A percentile compares a stretch with the other conserved stretches of the same genome.
These are phyloP conservation scores for Emergomyces orientalis DNA, from an alignment of 2,329 filamentous ascomycete genomes.

Conservation along the genomic window DNA sequence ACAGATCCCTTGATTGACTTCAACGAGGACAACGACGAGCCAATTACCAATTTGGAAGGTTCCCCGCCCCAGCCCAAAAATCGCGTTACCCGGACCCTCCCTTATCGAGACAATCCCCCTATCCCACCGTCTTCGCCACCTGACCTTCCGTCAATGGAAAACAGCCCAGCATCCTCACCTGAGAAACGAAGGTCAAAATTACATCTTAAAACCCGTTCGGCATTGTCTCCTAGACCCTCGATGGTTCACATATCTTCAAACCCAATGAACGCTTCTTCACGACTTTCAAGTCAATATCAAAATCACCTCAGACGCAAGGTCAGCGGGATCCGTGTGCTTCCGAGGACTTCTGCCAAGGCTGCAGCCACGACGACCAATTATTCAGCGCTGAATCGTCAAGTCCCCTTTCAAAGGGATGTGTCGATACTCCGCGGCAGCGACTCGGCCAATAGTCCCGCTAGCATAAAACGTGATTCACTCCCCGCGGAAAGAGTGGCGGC, in stretches of 20 bases:
- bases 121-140: constrained; percentile 28
- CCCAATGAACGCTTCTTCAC: constrained; percentile 12
- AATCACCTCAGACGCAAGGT: neutral
- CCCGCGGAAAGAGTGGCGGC: constrained; percentile 27
- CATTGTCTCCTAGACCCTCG: constrained; percentile 20
- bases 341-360: constrained; percentile 1
- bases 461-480: constrained; percentile 18
- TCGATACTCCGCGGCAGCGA: neutral
- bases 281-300: constrained; percentile 1
- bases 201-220: constrained; percentile 18
- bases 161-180: constrained; percentile 16
- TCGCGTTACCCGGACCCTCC: constrained; percentile 10
- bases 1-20: neutral
- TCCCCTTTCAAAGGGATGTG: neutral
- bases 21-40: constrained; percentile 22
- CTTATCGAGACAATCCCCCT: constrained; percentile 10
- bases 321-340: neutral
- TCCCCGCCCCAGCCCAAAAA: constrained; percentile 16
- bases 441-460: constrained; percentile 1
- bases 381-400: constrained; percentile 12
- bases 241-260: constrained; percentile 21
- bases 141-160: constrained; percentile 20
- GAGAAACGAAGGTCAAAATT: constrained; percentile 15
- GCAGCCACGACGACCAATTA: neutral
- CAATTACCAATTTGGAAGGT: constrained; percentile 18